Evolutionary conservation across 2,329 filamentous ascomycete genomes (phyloP).

Genomic region (Nigrospora sphaerica): DNA sequence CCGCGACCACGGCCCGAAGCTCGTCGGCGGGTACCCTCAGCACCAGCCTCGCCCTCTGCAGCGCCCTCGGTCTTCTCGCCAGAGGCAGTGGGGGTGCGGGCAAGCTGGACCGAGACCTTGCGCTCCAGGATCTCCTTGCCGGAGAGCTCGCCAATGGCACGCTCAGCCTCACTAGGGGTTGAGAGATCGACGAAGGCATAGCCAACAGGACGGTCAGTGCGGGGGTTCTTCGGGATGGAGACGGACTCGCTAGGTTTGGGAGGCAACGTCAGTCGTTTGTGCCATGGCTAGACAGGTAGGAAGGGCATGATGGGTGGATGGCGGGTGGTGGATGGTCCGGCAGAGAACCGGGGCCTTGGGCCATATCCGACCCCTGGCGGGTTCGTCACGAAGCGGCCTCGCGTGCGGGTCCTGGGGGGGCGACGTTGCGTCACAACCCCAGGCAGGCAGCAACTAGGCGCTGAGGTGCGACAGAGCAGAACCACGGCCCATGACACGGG

Average conservation of each 20-base stretch:
- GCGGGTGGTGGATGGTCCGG: too few relatives aligned
- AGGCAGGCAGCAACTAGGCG: too few relatives aligned
- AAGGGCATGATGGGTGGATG: too few relatives aligned
- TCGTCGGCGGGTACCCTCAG: constrained; percentile 58
- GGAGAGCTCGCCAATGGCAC: constrained; percentile 90
- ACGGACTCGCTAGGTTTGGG: constrained; percentile 72
- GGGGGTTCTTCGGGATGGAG: constrained; percentile 98
- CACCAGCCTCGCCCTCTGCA: constrained; percentile 67
- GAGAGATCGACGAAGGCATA: constrained; percentile 99
- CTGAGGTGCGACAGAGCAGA: too few relatives aligned
- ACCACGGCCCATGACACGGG: too few relatives aligned
- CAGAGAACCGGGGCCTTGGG: too few relatives aligned
- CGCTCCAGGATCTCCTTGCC: constrained; percentile 97
- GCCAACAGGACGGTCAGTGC: constrained; percentile 95
- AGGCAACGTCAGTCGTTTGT: constrained; percentile 19
- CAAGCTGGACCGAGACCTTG: constrained; percentile 98
- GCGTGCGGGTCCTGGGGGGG: too few relatives aligned
- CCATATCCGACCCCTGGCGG: too few relatives aligned
- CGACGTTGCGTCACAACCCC: too few relatives aligned
- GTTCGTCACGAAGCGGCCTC: too few relatives aligned
- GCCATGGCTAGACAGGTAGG: too few relatives aligned
- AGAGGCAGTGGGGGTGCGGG: constrained; percentile 88
- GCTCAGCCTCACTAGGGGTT: constrained; percentile 88
- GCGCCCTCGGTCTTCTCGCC: constrained; percentile 66
- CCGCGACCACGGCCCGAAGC: constrained; percentile 60